Percentiles rank a stretch among this genome's conserved stretches.
Conservation (phyloP, 2,329 filamentous ascomycete genomes). For the Arthrinium puccinioides region DNA sequence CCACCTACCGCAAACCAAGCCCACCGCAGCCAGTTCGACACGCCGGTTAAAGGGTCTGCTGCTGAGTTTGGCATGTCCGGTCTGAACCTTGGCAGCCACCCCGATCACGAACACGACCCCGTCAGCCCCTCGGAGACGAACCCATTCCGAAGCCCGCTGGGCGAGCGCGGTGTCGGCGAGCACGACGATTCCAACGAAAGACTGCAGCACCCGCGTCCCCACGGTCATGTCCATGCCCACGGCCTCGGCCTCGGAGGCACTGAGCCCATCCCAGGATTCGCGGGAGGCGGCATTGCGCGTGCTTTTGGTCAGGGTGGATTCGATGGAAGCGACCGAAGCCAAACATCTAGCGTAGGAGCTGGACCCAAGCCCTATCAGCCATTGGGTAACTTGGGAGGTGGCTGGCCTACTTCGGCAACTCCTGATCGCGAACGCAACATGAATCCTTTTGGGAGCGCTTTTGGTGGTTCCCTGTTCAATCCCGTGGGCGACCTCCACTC, state of each 20-base stretch:
- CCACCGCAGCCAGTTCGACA: slow-evolving; percentile 38
- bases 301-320: slow-evolving; percentile 39
- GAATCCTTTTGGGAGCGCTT: slow-evolving; percentile 43
- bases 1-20: slow-evolving; percentile 25
- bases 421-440: slow-evolving; percentile 57
- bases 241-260: slow-evolving; percentile 35
- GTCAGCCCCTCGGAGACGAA: slow-evolving; percentile 93
- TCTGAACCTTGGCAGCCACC: slow-evolving; percentile 48
- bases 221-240: too few species aligned
- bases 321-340: slow-evolving; percentile 80
- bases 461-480: slow-evolving; percentile 76
- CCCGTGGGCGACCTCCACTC: slow-evolving; percentile 73
- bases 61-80: slow-evolving; percentile 58
- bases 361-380: slow-evolving; percentile 66
- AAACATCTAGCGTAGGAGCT: slow-evolving; percentile 81
- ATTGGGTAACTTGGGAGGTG: slow-evolving; percentile 53
- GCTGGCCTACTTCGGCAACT: slow-evolving; percentile 59
- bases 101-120: slow-evolving; percentile 58
- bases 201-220: too few species aligned
- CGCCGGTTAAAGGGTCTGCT: slow-evolving; percentile 45
- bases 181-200: slow-evolving; percentile 49
- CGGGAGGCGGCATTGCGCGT: slow-evolving; percentile 32
- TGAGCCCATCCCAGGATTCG: slow-evolving; percentile 36
- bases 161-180: slow-evolving; percentile 60
- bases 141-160: slow-evolving; percentile 85